These are phyloP conservation scores for Thalia dealbata DNA, from an alignment of 176 grass and related monocot species.

Conservation along the genomic window DNA sequence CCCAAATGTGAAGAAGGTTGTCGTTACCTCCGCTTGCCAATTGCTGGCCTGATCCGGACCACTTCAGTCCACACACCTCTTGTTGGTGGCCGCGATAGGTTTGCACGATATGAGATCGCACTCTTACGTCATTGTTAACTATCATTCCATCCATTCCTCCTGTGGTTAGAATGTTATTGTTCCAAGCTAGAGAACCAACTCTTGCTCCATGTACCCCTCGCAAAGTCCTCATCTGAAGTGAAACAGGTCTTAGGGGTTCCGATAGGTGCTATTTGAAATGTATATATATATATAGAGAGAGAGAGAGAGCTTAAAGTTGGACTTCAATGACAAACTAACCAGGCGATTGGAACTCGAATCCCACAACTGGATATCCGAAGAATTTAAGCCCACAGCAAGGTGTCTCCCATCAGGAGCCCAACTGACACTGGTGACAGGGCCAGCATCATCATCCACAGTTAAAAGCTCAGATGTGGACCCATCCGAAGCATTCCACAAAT, in stretches of 20 bases:
- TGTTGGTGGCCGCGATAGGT: conserved; percentile 50
- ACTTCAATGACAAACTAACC: conserved; percentile 16
- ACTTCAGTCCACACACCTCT: conserved; percentile 60
- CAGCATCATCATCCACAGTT: conserved; percentile 43
- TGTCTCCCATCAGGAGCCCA: conserved; percentile 44
- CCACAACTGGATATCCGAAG: conserved; percentile 59
- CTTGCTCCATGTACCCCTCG: conserved; percentile 40
- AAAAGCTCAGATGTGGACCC: conserved; percentile 57
- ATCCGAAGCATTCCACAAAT: conserved; percentile 45
- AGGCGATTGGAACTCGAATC: conserved; percentile 41
- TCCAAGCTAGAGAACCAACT: conserved; percentile 62
- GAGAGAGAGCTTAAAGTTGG: neutral
- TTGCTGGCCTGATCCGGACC: conserved; percentile 51
- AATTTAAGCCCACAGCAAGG: conserved; percentile 49
- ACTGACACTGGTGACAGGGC: conserved; percentile 18
- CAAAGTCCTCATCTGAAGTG: conserved; percentile 49
- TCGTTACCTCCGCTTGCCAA: conserved; percentile 59
- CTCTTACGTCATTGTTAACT: conserved; percentile 56
- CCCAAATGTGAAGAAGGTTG: conserved; percentile 24
- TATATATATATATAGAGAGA: neutral
- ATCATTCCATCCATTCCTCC: conserved; percentile 55
- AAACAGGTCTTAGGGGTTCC: no score
- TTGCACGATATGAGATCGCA: conserved; percentile 45
- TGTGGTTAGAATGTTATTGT: conserved; percentile 45
- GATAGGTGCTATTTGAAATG: no score